Conservation (phyloP, 768 basidiomycete species). For the Mycena olivaceomarginata region DNA sequence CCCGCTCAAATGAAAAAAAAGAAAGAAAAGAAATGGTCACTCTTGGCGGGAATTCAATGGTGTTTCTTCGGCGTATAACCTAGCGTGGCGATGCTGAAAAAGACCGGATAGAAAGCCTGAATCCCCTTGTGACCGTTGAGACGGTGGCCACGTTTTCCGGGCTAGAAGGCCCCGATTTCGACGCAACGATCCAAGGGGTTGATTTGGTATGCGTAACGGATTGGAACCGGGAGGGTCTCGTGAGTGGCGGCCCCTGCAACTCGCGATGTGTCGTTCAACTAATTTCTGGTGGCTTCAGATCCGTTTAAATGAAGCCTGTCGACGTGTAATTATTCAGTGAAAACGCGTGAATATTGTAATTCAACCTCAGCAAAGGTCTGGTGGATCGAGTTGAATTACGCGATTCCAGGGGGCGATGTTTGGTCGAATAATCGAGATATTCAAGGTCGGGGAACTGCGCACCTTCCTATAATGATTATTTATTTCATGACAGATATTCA, state of each 20-base stretch:
- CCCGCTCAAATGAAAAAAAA: too few relatives aligned
- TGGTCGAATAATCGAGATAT: too few relatives aligned
- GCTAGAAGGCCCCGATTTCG: constrained; percentile 72
- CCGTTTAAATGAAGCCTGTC: constrained; percentile 86
- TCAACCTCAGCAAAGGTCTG: too few relatives aligned
- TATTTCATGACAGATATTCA: too few relatives aligned
- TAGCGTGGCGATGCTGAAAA: constrained; percentile 93
- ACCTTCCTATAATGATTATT: too few relatives aligned
- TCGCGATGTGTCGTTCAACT: constrained; percentile 23
- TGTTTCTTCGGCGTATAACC: constrained; percentile 58
- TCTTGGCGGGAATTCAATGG: constrained; percentile 61
- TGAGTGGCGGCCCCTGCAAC: constrained; percentile 63
- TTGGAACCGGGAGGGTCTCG: constrained; percentile 80
- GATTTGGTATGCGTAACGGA: constrained; percentile 95
- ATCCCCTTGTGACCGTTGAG: constrained; percentile 92
- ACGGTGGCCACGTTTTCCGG: constrained; percentile 71
- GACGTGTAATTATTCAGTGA: too few relatives aligned
- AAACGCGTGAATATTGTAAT: too few relatives aligned
- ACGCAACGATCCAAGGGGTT: constrained; percentile 76
- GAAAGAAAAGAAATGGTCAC: too few relatives aligned
- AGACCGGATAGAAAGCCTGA: constrained; percentile 90
- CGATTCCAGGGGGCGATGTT: too few relatives aligned
- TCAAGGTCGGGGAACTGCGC: too few relatives aligned
- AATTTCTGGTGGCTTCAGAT: constrained; percentile 67
- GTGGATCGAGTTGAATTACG: too few relatives aligned